Conservation (phyloP, 129 eudicot species). For the Flaveria linearis region DNA sequence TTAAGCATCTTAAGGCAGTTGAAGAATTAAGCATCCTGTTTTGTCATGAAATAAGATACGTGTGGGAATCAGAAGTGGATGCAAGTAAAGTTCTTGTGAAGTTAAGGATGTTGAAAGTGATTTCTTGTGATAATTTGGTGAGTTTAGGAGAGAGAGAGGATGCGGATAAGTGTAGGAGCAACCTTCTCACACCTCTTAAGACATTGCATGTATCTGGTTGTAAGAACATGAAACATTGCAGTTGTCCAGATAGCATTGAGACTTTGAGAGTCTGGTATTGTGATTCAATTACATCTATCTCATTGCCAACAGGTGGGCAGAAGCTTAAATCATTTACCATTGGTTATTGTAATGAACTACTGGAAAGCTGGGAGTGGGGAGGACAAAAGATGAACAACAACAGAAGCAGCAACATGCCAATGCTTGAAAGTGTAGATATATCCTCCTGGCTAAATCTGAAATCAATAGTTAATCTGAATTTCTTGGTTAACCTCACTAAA, state of each 20-base stretch:
- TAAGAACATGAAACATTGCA: neutral
- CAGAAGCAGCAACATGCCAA: no score
- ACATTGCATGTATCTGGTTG: neutral
- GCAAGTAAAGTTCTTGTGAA: slow-evolving; percentile 6
- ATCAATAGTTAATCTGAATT: neutral
- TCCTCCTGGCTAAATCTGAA: slow-evolving; percentile 5
- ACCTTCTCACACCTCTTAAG: neutral
- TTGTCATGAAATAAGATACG: slow-evolving; percentile 16
- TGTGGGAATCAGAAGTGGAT: slow-evolving; percentile 15
- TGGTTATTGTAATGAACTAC: neutral
- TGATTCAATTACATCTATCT: neutral
- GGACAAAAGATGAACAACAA: neutral
- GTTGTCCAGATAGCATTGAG: slow-evolving; percentile 12
- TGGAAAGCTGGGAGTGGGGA: neutral
- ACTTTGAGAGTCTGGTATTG: neutral
- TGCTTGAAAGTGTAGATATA: neutral
- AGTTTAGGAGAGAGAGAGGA: no score
- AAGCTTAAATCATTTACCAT: neutral
- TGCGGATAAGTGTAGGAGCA: no score
- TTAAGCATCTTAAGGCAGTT: neutral
- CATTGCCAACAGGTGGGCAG: neutral
- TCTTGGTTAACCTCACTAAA: neutral
- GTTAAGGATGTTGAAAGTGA: neutral
- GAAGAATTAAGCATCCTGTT: neutral
- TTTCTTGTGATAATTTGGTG: neutral